These are phyloP conservation scores for Barnettozyma hawaiiensis DNA, from an alignment of 1,139 yeast species.

Conservation along the genomic window DNA sequence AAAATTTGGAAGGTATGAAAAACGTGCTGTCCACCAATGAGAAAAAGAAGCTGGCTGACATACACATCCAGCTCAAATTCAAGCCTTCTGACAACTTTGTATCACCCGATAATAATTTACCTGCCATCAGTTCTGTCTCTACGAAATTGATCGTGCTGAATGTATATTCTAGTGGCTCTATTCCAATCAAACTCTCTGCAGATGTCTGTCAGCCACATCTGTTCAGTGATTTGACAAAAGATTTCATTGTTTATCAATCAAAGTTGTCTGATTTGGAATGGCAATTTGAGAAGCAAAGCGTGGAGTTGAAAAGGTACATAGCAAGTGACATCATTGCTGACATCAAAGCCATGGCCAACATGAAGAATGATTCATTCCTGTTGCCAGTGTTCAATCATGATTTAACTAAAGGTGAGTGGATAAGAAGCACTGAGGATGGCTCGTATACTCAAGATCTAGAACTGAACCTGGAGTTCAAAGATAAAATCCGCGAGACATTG, in stretches of 20 bases:
- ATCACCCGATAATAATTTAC: slow-evolving; percentile 10
- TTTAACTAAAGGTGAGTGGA: slow-evolving; percentile 10
- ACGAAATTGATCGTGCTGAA: slow-evolving; percentile 22
- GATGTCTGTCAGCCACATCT: slow-evolving; percentile 5
- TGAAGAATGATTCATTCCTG: slow-evolving; percentile 13
- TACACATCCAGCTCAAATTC: slow-evolving; percentile 25
- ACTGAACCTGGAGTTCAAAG: slow-evolving; percentile 27
- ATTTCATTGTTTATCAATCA: slow-evolving; percentile 12
- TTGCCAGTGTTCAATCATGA: slow-evolving; percentile 11
- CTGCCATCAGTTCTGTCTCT: slow-evolving; percentile 15
- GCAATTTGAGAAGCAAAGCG: slow-evolving; percentile 8
- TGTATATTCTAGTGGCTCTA: slow-evolving; percentile 20
- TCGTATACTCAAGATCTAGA: slow-evolving; percentile 12
- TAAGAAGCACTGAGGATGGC: not conserved
- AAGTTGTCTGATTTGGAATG: slow-evolving; percentile 6
- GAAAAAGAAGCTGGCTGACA: slow-evolving; percentile 20
- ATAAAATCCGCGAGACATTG: slow-evolving; percentile 35
- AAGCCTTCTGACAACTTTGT: slow-evolving; percentile 16
- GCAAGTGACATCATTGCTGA: slow-evolving; percentile 15
- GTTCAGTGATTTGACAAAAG: slow-evolving; percentile 12
- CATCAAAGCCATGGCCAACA: slow-evolving; percentile 20
- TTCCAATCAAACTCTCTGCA: slow-evolving; percentile 25
- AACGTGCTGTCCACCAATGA: slow-evolving; percentile 17
- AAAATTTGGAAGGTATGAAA: slow-evolving; percentile 19
- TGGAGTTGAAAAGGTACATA: slow-evolving; percentile 11